A percentile compares a stretch with the other conserved stretches of the same genome.
Evolutionary conservation across 306 rosid species (phyloP).

Genomic region (Medicago arabica): DNA sequence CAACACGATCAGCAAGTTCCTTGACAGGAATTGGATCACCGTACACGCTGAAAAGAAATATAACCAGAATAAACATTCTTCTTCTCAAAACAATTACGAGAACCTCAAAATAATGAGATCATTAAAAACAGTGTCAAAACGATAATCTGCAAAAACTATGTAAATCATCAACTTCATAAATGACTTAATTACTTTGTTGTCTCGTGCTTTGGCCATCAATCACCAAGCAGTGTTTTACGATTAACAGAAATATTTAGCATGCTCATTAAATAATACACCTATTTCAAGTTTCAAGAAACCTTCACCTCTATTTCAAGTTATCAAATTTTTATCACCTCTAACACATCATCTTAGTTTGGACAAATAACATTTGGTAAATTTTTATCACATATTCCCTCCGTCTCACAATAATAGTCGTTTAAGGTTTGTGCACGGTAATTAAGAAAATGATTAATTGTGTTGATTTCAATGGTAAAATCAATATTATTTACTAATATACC

Average conservation of each 20-base stretch:
- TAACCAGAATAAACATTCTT: conserved; percentile 30
- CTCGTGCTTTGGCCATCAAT: conserved; percentile 5
- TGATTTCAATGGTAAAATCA: too few species aligned
- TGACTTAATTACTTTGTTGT: conserved; percentile 19
- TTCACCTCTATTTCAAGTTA: conserved; percentile 11
- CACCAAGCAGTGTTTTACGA: conserved; percentile 1
- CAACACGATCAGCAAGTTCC: conserved; percentile 97
- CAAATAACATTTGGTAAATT: conserved; percentile 4
- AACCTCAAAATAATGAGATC: not conserved
- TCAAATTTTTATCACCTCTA: not conserved
- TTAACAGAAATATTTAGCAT: conserved; percentile 7
- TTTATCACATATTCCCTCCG: not conserved
- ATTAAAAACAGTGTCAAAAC: conserved; percentile 3
- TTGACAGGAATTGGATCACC: conserved; percentile 91
- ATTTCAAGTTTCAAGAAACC: conserved; percentile 14
- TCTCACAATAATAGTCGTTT: too few species aligned
- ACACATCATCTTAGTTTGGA: conserved; percentile 7
- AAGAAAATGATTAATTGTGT: too few species aligned
- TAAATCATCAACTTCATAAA: conserved; percentile 9
- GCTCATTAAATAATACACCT: conserved; percentile 15
- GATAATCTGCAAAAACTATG: not conserved
- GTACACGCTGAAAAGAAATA: conserved; percentile 62
- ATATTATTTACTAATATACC: too few species aligned
- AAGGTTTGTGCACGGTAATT: too few species aligned
- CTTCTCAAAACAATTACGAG: conserved; percentile 30